Base-by-base conservation (phyloP, 148 eudicot species). In the Camellia lanceoleosa region DNA sequence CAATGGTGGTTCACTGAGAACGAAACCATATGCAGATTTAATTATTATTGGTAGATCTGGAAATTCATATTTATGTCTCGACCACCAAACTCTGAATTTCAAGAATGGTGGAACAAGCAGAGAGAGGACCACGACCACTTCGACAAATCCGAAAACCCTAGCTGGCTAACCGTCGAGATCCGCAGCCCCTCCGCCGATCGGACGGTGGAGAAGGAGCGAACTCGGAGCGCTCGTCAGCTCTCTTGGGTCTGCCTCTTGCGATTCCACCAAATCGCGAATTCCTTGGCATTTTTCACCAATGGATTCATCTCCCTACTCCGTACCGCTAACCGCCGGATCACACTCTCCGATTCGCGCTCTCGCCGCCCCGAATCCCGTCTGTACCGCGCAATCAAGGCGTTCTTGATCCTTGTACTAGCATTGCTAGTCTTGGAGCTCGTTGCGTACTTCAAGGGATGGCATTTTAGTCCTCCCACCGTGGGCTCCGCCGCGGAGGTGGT, bases 371-470 rank as follows among this genome's bases (percentile, higher is more conserved):
- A 86, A 58, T 89, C 92, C 3, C 75, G 83, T 7, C 80, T 91
- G 16, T 92, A 88, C 74, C 78, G 80, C 7, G 19, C 87, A 3
- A 91, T 92, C 55, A 90, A 84, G 70, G 47, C 86, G 15, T 86
- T 94, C 9, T 59, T 92, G 68, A 41, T 82, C 1, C 5, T 88
- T 18, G 86, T 90, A 1, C 52, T 91, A 13, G 1, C 80, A 8
- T 79, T 94, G 78, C 63, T 94, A 47, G 68, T 81, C 42, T 73
- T 88, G 16, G 95, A 91, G 85, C 83, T 90, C 3, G 79, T 81
- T 5, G 93, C 93, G 9, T 89, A 87, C 84, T 87, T 84, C 16
- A 91, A 85, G 51, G 97, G 98, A 7, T 94, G 94, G 93, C 97
- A 92, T 89, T 94, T 94, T 65, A 87, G 90, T 79, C 98, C 97